Evolutionary conservation across 2,329 filamentous ascomycete genomes (phyloP), one percentile per base, ranked within the genome.

Genomic region (Cordyceps pruinosa): DNA sequence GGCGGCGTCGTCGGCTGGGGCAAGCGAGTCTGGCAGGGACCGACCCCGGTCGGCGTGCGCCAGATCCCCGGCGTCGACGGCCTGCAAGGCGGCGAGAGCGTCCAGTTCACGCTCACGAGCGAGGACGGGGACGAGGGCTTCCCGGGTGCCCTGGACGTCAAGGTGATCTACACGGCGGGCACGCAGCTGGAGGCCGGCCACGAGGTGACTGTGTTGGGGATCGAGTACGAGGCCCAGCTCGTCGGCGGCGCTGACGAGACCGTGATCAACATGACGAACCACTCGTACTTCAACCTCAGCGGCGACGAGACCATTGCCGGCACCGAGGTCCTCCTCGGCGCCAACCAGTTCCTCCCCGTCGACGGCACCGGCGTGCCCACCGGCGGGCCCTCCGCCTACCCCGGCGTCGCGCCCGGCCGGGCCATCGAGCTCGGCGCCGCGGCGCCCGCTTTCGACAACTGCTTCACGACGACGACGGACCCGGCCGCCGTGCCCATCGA

Each of bases 211-310:
- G 83, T 94, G 21, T 73, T 97, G 58, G 86, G 86, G 57, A 89
- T 95, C 50, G 94, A 97, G 71, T 97, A 95, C 69, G 89, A 96
- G 77, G 91, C 88, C 21, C 84, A 90, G 71, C 78, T 97, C 47
- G 79, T 90, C 3, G 86, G 82, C 3, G 86, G 88, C 50, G 87
- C 86, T 13, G 85, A 92, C n/a, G 93, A 97, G 79, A 97, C 93
- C 0, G 86, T 86, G 42, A 83, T 97, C 70, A 95, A 92, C 73
- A 82, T 97, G 74, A 97, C 94, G 50, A 99, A 97, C 75, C 93
- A 99, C 77, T 95, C 90, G 39, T 88, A 88, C 75, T 88, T 88
- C 72, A 87, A 87, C 72, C 77, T 87, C 34, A 74, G 77, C 3
- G 78, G 78, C 64, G 73, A 71, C 35, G 69, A 75, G 17, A 76